A percentile compares a stretch with the other conserved stretches of the same genome.
These are phyloP conservation scores for Trametes meyenii DNA, from an alignment of 768 basidiomycete species.

Conservation along the genomic window DNA sequence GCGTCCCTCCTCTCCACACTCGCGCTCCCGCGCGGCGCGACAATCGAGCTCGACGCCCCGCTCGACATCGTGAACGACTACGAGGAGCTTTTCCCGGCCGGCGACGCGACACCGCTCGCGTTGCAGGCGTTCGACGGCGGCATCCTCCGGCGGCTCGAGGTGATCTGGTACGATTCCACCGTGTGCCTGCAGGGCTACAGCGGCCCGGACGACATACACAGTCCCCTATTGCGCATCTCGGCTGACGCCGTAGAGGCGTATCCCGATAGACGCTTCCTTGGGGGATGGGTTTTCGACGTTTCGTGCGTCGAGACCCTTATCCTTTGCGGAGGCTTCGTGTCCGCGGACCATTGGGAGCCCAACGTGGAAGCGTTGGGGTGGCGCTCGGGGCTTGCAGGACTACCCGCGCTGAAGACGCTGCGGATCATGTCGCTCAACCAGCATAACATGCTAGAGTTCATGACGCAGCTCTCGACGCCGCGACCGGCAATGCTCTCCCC, in stretches of 20 bases:
- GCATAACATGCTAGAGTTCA: neutral
- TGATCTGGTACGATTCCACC: neutral
- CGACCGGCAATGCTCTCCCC: neutral
- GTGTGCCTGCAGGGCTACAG: neutral
- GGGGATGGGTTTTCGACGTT: neutral
- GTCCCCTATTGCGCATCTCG: neutral
- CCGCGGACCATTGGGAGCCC: neutral
- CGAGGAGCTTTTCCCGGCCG: neutral
- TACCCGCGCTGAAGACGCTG: slow-evolving; percentile 3
- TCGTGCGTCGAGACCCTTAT: slow-evolving; percentile 4
- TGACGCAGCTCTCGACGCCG: neutral
- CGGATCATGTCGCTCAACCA: neutral
- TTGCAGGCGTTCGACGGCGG: neutral
- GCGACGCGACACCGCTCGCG: neutral
- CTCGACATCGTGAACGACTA: neutral
- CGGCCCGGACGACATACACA: neutral
- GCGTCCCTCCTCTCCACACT: neutral
- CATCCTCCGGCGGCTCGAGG: slow-evolving; percentile 1
- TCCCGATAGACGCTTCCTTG: neutral
- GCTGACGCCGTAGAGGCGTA: neutral
- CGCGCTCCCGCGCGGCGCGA: neutral
- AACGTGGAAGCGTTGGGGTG: neutral
- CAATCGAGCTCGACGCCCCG: neutral
- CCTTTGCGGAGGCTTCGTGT: neutral
- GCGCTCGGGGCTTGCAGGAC: neutral